Conservation (phyloP, 371 early-diverging fungal genomes). For the Rhizopus delemar region DNA sequence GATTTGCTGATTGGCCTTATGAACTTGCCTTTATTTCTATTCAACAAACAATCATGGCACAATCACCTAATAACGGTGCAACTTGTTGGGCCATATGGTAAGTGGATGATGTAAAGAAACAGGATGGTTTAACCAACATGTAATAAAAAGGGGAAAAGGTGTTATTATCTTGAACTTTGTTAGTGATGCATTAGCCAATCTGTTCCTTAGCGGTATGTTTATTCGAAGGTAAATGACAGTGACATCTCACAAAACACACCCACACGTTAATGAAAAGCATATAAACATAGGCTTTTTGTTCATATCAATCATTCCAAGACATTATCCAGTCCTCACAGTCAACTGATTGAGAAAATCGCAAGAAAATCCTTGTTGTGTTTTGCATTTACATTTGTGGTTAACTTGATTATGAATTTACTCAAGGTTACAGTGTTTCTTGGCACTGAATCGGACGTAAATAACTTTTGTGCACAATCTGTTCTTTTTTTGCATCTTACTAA, state of each 20-base stretch:
- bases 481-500: not conserved
- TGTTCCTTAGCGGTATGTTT: constrained; percentile 55
- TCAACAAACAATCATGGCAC: constrained; percentile 17
- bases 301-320: constrained; percentile 34
- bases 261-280: too few species aligned
- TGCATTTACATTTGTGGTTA: constrained; percentile 44
- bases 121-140: not conserved
- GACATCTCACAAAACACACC: too few species aligned
- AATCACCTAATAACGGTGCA: constrained; percentile 23
- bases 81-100: constrained; percentile 53
- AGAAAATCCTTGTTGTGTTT: constrained; percentile 45
- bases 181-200: constrained; percentile 46
- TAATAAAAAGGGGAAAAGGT: constrained; percentile 34
- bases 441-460: constrained; percentile 41
- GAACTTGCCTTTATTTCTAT: constrained; percentile 37
- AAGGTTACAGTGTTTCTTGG: constrained; percentile 45
- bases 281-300: constrained; percentile 28
- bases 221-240: constrained; percentile 32
- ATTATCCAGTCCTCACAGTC: constrained; percentile 34
- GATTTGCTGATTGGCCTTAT: constrained; percentile 54
- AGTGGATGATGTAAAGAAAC: not conserved
- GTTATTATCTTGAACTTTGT: constrained; percentile 50
- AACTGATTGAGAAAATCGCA: constrained; percentile 39
- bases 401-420: constrained; percentile 49
- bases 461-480: not conserved